Percentiles rank a stretch among this genome's conserved stretches.
phyloP scores from a whole-genome alignment of 164 flowering plant species.

The Vitis rotundifolia region DNA sequence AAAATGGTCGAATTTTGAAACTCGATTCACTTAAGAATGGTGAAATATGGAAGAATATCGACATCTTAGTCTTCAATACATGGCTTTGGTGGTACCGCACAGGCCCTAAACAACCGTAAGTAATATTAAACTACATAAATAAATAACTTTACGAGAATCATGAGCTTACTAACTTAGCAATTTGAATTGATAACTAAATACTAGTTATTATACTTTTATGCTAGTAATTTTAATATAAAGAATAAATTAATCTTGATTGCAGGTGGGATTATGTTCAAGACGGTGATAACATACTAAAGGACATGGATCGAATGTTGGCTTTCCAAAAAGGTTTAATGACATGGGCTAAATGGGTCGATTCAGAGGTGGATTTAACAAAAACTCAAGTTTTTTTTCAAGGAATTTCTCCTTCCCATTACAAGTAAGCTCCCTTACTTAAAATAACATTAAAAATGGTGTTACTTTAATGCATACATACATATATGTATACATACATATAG shows the following conservation, averaged over 20 bases:
- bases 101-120: conserved; percentile 43
- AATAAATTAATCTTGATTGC: not conserved
- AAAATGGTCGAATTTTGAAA: conserved; percentile 24
- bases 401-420: conserved; percentile 7
- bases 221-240: no score
- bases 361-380: conserved; percentile 12
- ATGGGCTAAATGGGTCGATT: conserved; percentile 27
- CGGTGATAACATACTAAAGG: not conserved
- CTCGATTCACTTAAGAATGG: conserved; percentile 40
- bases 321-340: conserved; percentile 15
- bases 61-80: conserved; percentile 48
- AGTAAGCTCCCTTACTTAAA: conserved; percentile 7
- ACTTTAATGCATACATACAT: no score
- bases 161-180: not conserved
- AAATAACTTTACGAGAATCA: no score
- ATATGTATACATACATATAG: no score
- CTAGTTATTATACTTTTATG: not conserved
- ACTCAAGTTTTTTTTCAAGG: conserved; percentile 28
- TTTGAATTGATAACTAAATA: not conserved
- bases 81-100: conserved; percentile 60
- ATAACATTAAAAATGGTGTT: no score
- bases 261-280: conserved; percentile 27
- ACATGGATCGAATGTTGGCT: conserved; percentile 25
- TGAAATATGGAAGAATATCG: conserved; percentile 30
- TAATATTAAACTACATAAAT: not conserved